Evolutionary conservation across 2,329 filamentous ascomycete genomes (phyloP).

Genomic region (Apiospora marii): DNA sequence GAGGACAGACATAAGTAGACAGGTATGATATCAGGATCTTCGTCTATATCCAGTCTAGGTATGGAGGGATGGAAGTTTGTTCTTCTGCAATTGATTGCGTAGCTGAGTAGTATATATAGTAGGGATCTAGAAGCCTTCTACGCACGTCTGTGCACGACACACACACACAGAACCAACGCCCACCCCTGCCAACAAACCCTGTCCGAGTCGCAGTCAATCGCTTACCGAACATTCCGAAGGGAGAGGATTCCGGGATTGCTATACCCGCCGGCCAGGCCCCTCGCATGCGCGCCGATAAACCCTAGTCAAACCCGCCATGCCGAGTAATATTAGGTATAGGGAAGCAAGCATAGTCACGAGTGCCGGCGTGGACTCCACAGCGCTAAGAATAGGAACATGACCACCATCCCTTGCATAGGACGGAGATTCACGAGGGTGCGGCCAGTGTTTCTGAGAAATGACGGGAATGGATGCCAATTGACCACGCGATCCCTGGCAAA

Average conservation of each 20-base stretch:
- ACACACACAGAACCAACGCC: background rate
- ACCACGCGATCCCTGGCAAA: background rate
- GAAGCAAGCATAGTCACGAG: background rate
- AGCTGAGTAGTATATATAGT: background rate
- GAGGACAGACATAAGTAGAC: background rate
- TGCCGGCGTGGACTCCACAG: background rate
- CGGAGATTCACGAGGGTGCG: background rate
- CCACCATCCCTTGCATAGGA: background rate
- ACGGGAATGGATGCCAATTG: constrained; percentile 3
- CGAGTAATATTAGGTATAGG: background rate
- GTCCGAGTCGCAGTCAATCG: background rate
- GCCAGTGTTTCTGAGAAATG: constrained; percentile 11
- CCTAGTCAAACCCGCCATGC: background rate
- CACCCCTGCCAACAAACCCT: background rate
- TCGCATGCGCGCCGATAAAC: background rate
- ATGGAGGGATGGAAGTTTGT: background rate
- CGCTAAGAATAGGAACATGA: constrained; percentile 19
- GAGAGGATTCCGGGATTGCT: background rate
- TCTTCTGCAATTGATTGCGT: background rate
- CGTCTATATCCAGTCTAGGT: background rate
- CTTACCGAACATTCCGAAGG: background rate
- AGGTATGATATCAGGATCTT: background rate
- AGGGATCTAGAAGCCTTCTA: too few relatives aligned
- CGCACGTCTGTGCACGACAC: background rate
- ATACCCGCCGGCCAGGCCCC: background rate